Base-by-base conservation (phyloP, 805 yeast genomes). In the Torulaspora delbrueckii region DNA sequence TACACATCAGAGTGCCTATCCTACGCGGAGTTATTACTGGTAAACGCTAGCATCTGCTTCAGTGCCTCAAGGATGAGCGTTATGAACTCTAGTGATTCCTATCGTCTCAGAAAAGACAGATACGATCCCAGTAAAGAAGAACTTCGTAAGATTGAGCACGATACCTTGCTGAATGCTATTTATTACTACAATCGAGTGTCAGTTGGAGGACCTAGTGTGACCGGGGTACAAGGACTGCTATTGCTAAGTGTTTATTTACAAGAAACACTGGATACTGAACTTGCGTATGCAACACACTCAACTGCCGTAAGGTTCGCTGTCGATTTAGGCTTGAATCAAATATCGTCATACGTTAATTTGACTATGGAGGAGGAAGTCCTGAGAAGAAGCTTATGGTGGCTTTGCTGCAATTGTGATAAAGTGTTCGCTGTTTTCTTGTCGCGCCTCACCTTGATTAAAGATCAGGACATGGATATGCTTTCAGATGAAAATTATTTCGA, bases 241-340 rank as follows among this genome's bases (percentile, higher is more conserved):
- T 54, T 81, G 19, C 58, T 82, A 37, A 60, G 74, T 50, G 53
- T 58, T 13, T 62, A 66, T 35, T 53, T 71, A 10, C 73, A 68
- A 31, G 58, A 62, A 8, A 58, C 64, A 14, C 52, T 59, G 40
- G 70, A 74, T 23, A 61, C 73, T 1, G 77, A 76, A 32, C 63
- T 73, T 8, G 68, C 73, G 4, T 70, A 66, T 43, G 63, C 70
- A 40, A 52, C 78, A 13, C 57, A 71, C 4, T 58, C 77, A 1
- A 68, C 74, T 1, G 77, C 79, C 5, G 69, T 77, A 4, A 66
- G 82, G 49, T 73, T 71, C 50, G 83, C 83, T 0, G 76, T 73
- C 38, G 81, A 77, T 32, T 54, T 79, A 56, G 86, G 86, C 0
- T 64, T 84, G 5, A 78, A 82, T 51, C 63, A 79, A 42, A 61